Base-by-base conservation (phyloP, 2,329 filamentous ascomycete genomes). In the Apiospora malaysiana region DNA sequence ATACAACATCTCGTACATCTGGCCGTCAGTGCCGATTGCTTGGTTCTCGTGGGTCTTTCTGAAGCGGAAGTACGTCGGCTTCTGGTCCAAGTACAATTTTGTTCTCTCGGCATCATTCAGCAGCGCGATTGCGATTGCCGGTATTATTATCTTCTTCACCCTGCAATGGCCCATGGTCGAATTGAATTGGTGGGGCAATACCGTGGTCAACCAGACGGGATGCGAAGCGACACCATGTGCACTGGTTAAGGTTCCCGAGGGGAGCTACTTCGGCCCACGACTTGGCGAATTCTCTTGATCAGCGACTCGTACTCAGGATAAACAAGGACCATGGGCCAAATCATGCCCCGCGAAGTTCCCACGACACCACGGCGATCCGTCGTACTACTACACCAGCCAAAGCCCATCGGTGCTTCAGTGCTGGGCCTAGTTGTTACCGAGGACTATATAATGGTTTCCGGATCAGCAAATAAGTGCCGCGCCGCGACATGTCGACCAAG, bases 141-240 rank as follows among this genome's bases (percentile, higher is more conserved):
- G 72, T 49, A 76, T 77, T 68, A 71, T 77, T 68, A 77, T 78
- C 47, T 78, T 78, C 71, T 78, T 78, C 71, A 66, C 72, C n/a
- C 69, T 78, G 23, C 76, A 77, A 45, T 76, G 74, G 73, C 68
- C 71, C 14, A 72, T 75, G 69, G 49, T 75, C 69, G 63, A 73
- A 43, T 63, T 77, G 9, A 59, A 73, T 25, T 87, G 85, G 85
- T 87, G 85, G 85, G 85, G 85, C 45, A 87, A 87, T 74, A 77
- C 74, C 23, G 79, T 83, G 9, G 78, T 81, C 4, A 78, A 80
- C 21, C 73, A 80, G 68, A 27, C 42, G 14, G 84, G 84, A 42
- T 85, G 84, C 51, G 84, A 86, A 74, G 81, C 79, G 70, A 74
- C 77, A 21, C 78, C 82, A 4, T 86, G 84, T 72, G 78, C 78